Conservation (phyloP, 2,329 filamentous ascomycete genomes). For the Ceratocystis cacaofunesta region DNA sequence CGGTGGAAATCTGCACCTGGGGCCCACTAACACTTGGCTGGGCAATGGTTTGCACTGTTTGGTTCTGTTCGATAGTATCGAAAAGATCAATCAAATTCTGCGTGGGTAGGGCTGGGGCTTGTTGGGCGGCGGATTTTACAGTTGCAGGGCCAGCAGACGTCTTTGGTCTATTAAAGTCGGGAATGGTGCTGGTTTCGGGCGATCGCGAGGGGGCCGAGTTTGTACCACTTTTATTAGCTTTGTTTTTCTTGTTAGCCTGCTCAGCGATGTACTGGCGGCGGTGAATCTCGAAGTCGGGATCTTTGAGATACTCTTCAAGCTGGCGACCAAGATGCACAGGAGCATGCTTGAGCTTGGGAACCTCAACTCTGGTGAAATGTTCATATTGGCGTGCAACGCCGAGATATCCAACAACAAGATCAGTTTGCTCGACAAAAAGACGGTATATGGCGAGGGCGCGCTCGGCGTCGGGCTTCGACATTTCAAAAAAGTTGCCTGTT, state of each 20-base stretch:
- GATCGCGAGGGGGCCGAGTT: conserved; percentile 21
- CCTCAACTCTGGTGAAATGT: conserved; percentile 79
- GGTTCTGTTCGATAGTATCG: conserved; percentile 80
- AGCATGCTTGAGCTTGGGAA: conserved; percentile 93
- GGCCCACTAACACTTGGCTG: conserved; percentile 22
- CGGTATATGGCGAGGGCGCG: conserved; percentile 85
- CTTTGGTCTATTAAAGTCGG: conserved; percentile 22
- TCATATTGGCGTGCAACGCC: conserved; percentile 79
- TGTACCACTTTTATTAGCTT: conserved; percentile 25
- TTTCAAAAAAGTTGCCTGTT: conserved; percentile 89
- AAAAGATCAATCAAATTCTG: conserved; percentile 89
- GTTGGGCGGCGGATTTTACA: not conserved
- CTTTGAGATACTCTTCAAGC: conserved; percentile 85
- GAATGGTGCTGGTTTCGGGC: conserved; percentile 24
- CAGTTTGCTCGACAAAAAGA: conserved; percentile 80
- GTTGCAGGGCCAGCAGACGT: conserved; percentile 23
- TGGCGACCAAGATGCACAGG: conserved; percentile 81
- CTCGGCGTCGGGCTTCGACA: conserved; percentile 88
- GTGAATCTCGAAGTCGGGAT: conserved; percentile 89
- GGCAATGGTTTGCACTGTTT: conserved; percentile 39
- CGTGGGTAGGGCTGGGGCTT: conserved; percentile 27
- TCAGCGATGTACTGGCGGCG: conserved; percentile 82
- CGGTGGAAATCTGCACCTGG: conserved; percentile 22
- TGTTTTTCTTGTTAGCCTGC: conserved; percentile 52
- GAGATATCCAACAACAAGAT: conserved; percentile 81